Conservation (phyloP, 768 basidiomycete genomes). For the Lentinula sp. region DNA sequence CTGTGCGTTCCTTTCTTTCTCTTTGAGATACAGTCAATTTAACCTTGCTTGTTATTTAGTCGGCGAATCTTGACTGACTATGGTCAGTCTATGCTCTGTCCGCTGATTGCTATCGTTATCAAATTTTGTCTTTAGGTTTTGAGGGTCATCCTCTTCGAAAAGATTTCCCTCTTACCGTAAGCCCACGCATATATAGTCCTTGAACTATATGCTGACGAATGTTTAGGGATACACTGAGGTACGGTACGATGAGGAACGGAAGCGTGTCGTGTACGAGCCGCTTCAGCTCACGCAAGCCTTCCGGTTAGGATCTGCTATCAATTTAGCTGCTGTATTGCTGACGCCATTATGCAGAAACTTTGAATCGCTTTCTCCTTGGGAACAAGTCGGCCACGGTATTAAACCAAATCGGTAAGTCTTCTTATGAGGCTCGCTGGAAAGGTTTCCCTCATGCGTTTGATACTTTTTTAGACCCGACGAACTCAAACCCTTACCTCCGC, state of each 20-base stretch:
- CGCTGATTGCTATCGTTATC: background rate
- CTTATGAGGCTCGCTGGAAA: background rate
- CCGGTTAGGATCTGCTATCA: slow-evolving; percentile 47
- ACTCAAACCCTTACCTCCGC: slow-evolving; percentile 67
- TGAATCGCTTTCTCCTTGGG: slow-evolving; percentile 91
- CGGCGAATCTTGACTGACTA: slow-evolving; percentile 98
- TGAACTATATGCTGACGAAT: background rate
- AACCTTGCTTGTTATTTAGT: slow-evolving; percentile 31
- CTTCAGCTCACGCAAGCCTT: slow-evolving; percentile 97
- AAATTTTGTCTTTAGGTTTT: slow-evolving; percentile 50
- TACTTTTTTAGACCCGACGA: slow-evolving; percentile 45
- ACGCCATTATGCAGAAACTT: slow-evolving; percentile 63
- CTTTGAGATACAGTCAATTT: background rate
- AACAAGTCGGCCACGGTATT: slow-evolving; percentile 74
- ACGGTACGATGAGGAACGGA: slow-evolving; percentile 95
- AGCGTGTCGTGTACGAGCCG: slow-evolving; percentile 96
- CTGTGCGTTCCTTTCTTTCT: slow-evolving; percentile 49
- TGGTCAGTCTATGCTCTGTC: slow-evolving; percentile 38
- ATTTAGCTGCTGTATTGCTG: background rate
- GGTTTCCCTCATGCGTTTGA: background rate
- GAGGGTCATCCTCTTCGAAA: slow-evolving; percentile 97
- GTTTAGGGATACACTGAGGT: slow-evolving; percentile 95
- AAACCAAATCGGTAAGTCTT: slow-evolving; percentile 19
- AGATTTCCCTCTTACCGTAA: slow-evolving; percentile 94
- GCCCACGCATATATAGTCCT: slow-evolving; percentile 17